Evolutionary conservation across 2,329 filamentous ascomycete genomes (phyloP), one percentile per base, ranked within the genome.

Genomic region (Clonostachys rosea): DNA sequence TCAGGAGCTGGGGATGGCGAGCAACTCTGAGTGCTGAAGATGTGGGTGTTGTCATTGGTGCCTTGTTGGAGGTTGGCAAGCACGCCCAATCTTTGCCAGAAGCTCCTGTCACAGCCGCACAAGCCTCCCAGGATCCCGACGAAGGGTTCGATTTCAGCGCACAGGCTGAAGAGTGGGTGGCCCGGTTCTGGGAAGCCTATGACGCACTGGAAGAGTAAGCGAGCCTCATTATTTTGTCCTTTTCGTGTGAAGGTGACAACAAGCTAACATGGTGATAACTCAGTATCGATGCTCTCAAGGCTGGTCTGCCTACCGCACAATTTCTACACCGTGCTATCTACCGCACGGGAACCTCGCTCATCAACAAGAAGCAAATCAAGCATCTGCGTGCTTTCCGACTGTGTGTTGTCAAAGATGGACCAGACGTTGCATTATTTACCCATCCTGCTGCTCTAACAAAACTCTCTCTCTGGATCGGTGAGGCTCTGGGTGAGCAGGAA

Each of bases 1-100:
- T 97, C 16, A 81, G 91, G 49, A 95, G 90, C 62, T 99, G 94
- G 94, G 94, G 94, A 11, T 99, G 91, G 91, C 87, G 91, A 62
- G 92, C 91, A 1, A 96, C 92, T 44, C 75, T 97, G 24, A 95
- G 89, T 51, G 94, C 94, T 6, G 88, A 92, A 43, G 94, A 99
- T 62, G 90, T 96, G 0, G 90, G 89, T n/a, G 89, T 96, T 14
- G 84, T 97, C 33, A 80, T 97, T 17, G 91, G 91, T 45, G 91
- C 92, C 14, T 86, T 99, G 43, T 79, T 99, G 2, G 94, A 99
- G 69, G 91, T 97, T 30, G 92, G 94, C 30, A 88, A 79, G 59
- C 73, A 74, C 46, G 65, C 62, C 16, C 61, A 71, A 1, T 50
- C 63, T 5, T 42, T 59, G 12, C 67, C 71, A 14, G 51, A 62